phyloP scores from a whole-genome alignment of 495 filamentous ascomycete genomes.

The Neurospora pannonica region DNA sequence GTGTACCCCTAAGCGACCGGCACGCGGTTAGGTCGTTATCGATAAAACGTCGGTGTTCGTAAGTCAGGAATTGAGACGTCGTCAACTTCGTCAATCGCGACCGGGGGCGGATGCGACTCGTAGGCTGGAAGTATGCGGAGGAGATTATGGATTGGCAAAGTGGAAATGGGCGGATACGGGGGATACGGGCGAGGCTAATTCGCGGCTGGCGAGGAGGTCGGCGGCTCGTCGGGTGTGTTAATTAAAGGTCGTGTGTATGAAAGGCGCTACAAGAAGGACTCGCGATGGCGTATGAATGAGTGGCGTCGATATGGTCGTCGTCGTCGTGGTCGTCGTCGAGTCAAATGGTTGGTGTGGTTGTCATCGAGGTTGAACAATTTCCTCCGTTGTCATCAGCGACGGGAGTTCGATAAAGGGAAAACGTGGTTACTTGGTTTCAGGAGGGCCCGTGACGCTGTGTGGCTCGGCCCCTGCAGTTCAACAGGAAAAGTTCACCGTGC shows the following conservation, averaged over 20 bases:
- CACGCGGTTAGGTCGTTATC: not conserved
- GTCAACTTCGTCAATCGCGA: not conserved
- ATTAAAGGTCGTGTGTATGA: not conserved
- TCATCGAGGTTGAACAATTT: not conserved
- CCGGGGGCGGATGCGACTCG: not conserved
- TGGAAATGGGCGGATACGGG: not conserved
- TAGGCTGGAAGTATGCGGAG: not conserved
- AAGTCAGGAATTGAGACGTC: not conserved
- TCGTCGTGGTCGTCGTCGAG: not conserved
- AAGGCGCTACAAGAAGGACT: not conserved
- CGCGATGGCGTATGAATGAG: not conserved
- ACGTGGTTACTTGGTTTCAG: constrained; percentile 19
- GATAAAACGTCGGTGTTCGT: not conserved
- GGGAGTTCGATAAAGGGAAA: constrained; percentile 10
- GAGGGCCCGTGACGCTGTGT: constrained; percentile 1
- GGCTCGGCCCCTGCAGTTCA: constrained; percentile 2
- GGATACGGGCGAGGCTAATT: not conserved
- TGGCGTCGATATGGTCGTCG: not conserved
- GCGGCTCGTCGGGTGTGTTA: not conserved
- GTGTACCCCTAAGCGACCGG: constrained; percentile 1
- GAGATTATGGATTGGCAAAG: not conserved
- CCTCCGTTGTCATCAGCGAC: not conserved
- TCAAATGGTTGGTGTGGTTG: not conserved
- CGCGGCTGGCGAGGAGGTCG: not conserved
- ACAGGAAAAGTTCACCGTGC: constrained; percentile 3